Evolutionary conservation across 2,329 filamentous ascomycete genomes (phyloP).

Genomic region (Paecilomyces dactylethromorphus): DNA sequence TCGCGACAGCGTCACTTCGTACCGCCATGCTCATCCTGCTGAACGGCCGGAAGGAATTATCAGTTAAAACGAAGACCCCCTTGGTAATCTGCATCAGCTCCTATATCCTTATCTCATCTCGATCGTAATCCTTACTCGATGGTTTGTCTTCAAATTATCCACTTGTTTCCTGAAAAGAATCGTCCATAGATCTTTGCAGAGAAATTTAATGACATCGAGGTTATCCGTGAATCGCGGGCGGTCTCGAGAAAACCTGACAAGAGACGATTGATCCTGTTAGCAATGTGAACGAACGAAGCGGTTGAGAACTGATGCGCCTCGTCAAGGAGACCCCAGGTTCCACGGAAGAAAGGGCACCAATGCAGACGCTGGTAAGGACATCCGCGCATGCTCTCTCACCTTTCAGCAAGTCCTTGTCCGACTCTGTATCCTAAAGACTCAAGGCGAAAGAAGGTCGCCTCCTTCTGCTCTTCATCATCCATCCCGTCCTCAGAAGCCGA

Average conservation of each 20-base stretch:
- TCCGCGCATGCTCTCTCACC: slow-evolving; percentile 45
- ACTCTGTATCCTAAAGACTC: slow-evolving; percentile 86
- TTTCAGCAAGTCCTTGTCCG: slow-evolving; percentile 83
- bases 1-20: slow-evolving; percentile 63
- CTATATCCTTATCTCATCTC: neutral
- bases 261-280: neutral
- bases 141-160: slow-evolving; percentile 97
- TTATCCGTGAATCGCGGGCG: slow-evolving; percentile 85
- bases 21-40: slow-evolving; percentile 80
- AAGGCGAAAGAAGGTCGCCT: slow-evolving; percentile 77
- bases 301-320: neutral
- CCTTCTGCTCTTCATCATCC: slow-evolving; percentile 66
- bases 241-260: slow-evolving; percentile 45
- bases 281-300: neutral
- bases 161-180: slow-evolving; percentile 94
- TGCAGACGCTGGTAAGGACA: neutral
- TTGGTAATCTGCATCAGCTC: slow-evolving; percentile 34
- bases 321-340: neutral
- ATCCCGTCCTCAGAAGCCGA: slow-evolving; percentile 19
- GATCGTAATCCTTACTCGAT: slow-evolving; percentile 54
- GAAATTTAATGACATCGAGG: slow-evolving; percentile 93
- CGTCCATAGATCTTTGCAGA: slow-evolving; percentile 97
- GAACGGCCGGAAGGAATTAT: slow-evolving; percentile 85
- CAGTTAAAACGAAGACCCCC: slow-evolving; percentile 94
- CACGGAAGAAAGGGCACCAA: neutral